Conservation (phyloP, 495 filamentous ascomycete genomes). For the Saxophila tyrrhenica region DNA sequence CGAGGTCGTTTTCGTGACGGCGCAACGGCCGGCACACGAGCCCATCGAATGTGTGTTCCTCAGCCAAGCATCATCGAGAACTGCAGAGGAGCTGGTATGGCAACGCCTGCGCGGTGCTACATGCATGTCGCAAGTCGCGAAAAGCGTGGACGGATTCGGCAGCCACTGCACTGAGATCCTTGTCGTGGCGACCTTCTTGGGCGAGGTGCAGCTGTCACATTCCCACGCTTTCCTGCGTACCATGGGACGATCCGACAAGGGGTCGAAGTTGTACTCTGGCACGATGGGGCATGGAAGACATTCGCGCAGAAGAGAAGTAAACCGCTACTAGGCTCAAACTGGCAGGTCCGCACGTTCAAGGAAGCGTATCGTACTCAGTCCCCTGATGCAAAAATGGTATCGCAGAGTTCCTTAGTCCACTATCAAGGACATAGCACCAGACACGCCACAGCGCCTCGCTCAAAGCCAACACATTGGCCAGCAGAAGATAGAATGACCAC, state of each 20-base stretch:
- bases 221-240: background rate
- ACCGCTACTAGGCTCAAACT: too few species aligned
- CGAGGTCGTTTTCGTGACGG: background rate
- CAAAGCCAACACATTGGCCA: background rate
- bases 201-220: constrained; percentile 5
- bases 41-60: background rate
- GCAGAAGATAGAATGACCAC: background rate
- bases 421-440: too few species aligned
- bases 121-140: background rate
- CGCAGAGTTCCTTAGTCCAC: too few species aligned
- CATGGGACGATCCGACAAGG: background rate
- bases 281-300: background rate
- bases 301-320: too few species aligned
- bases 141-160: background rate
- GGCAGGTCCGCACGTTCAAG: too few species aligned
- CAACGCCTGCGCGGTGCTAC: background rate
- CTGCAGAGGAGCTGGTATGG: background rate
- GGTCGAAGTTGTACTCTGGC: background rate
- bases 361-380: too few species aligned
- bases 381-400: too few species aligned
- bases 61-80: background rate
- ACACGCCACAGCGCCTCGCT: background rate
- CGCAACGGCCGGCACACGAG: background rate
- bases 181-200: background rate
- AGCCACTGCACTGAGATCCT: background rate